Base-by-base conservation (phyloP, 2,329 filamentous ascomycete genomes). In the Claviceps fusiformis region DNA sequence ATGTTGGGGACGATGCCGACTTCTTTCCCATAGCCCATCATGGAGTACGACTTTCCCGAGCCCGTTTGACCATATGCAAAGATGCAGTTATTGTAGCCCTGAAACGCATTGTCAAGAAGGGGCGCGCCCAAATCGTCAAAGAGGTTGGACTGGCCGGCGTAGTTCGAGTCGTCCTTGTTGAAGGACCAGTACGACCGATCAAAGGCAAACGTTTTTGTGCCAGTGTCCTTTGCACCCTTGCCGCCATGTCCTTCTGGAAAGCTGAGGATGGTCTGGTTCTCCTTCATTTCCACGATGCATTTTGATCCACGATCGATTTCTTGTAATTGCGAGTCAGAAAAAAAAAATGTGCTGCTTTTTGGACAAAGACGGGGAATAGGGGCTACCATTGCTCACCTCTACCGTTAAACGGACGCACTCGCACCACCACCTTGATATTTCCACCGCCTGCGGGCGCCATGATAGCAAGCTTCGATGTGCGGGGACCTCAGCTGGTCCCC, bases 401-500 rank as follows among this genome's bases (percentile, higher is more conserved):
- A 67, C 83, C 84, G 72, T 98, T 98, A 75, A 98, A 98, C 52
- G 93, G 93, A 69, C 93, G 83, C 64, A 87, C 85, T 75, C 93
- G 84, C 77, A 98, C 93, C 78, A 98, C 93, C 75, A 98, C 93
- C 85, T 98, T 98, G 72, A 98, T 98, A 69, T 98, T 98, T 68
- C 93, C 91, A 74, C 87, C 90, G 67, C 88, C 88, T 63, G 80
- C 75, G 58, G 75, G 70, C 62, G 70, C 64, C 70, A 72, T 72
- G 64, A 54, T 61, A 64, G 62, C 61, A 59, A 56, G 55, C 48
- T 57, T 58, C 56, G 61, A 15, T 60, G 60, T 59, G 62, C 58
- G 68, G 69, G 69, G 69, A 69, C 68, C 69, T 58, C 58, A 52
- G 56, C 44, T 61, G 68, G 70, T 65, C 67, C 68, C 35, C 35